Base-by-base conservation (phyloP, 306 rosid species). In the Lagenaria siceraria region DNA sequence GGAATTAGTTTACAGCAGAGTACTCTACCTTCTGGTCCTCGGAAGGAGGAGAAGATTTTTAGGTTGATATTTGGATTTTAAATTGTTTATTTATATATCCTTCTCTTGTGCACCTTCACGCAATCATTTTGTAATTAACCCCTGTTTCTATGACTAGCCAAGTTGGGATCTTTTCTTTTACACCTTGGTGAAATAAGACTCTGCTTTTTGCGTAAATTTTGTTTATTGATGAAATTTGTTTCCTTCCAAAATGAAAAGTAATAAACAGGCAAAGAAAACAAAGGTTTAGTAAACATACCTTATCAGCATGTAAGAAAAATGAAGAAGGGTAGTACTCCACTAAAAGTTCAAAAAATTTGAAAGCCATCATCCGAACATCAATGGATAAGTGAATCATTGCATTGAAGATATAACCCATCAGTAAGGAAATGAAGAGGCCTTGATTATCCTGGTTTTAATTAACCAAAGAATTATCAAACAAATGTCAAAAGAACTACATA, bases 361-460 rank as follows among this genome's bases (percentile, higher is more conserved):
- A 90, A 77, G 97, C 91, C 90, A 87, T 95, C 84, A 89, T 78
- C 84, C 96, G 91, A 79, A 90, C 86, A 51, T 90, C 93, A 82
- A 88, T 80, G 38, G 89, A 82, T 75, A 89, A 87, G 88, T 90
- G 83, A 14, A 89, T 89, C 98, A 95, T 89, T n/a, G 98, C 96
- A 72, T 89, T 86, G 73, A 92, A 92, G 80, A 92, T 86, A 88
- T 89, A 90, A 35, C 90, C 81, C 97, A 89, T 92, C 85, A 89
- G 70, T 74, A 89, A 83, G 76, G 97, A 92, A 66, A 84, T 53
- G 52, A 89, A 80, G 84, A 89, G 82, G 85, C 86, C 95, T 82
- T 80, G 90, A 87, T 88, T 87, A 68, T 90, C 97, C 98, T 92
- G 84, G 80, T 82, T 75, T 65, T 31, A 21, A 56, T 42, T 65